Evolutionary conservation across 805 yeast genomes (phyloP), one percentile per base, ranked within the genome.

Genomic region (Yueomyces sp.): DNA sequence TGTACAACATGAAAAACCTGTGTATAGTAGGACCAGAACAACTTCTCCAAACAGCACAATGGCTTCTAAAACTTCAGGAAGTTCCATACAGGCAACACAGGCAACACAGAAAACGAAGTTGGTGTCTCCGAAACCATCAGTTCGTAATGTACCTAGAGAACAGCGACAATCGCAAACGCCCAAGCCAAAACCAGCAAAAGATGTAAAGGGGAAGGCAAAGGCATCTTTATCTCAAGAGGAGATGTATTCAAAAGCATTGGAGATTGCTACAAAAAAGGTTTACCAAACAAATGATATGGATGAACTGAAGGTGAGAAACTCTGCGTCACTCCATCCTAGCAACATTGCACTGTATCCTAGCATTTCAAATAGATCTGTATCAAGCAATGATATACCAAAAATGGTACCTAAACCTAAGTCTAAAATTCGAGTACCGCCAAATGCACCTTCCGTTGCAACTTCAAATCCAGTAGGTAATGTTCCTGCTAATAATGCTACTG

Each of bases 201-300:
- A 31, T 7, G 11, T 8, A 31, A 31, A 7, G 11, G 11, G 11
- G 34, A 28, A 47, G 42, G 43, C 46, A 3, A 41, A 44, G 32
- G 40, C 46, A 41, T 42, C 45, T 5, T 37, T 56, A 19, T 52
- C 58, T 3, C 57, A 58, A 28, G 73, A 68, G 37, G 80, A 77
- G 48, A 64, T 76, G 66, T 78, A 77, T 50, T 67, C 66, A 26
- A 63, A 63, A 49, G 84, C 84, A 0, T 64, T 71, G 47, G 72
- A 71, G 48, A 71, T 73, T 11, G 84, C 85, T 0, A 63, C 69
- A 55, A 68, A 66, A 46, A 75, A 67, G 45, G 82, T 78, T 1
- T 76, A 76, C 52, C 80, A 79, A 9, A 7, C 5, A 11, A 19
- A 34, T n/a, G 37, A 34, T 11, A 6, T 6, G 9, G 33, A 30